phyloP scores from a whole-genome alignment of 331 rosid genomes.

The Cydonia oblonga region DNA sequence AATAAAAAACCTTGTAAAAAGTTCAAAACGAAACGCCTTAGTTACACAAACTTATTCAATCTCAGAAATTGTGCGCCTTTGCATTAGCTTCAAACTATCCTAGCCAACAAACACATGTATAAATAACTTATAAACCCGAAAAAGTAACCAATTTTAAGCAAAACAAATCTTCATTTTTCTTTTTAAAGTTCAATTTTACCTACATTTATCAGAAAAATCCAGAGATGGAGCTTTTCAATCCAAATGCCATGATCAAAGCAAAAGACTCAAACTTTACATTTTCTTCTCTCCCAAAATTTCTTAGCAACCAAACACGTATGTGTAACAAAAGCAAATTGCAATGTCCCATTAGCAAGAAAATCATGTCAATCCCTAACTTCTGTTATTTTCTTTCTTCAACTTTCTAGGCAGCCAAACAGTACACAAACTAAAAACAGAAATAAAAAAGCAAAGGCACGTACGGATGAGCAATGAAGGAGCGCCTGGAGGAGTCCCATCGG shows the following conservation, averaged over 20 bases:
- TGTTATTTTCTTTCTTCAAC: not conserved
- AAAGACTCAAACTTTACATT: not conserved
- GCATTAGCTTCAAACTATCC: not conserved
- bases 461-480: constrained; percentile 70
- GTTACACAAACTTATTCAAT: not conserved
- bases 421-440: not conserved
- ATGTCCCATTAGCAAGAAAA: not conserved
- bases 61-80: not conserved
- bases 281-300: not conserved
- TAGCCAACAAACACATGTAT: not conserved
- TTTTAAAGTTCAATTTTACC: not conserved
- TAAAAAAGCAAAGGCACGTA: constrained; percentile 9
- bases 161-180: not conserved
- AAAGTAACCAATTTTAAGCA: not conserved
- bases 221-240: not conserved
- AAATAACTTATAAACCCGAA: not conserved
- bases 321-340: not conserved
- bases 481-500: constrained; percentile 63
- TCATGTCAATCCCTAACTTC: not conserved
- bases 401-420: constrained; percentile 1
- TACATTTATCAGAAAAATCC: not conserved
- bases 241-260: not conserved
- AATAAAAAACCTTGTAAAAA: not conserved
- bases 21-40: not conserved
- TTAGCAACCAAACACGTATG: not conserved